Percentiles rank a stretch among this genome's conserved stretches.
phyloP scores from a whole-genome alignment of 768 basidiomycete genomes.

The Tylopilus balloui region DNA sequence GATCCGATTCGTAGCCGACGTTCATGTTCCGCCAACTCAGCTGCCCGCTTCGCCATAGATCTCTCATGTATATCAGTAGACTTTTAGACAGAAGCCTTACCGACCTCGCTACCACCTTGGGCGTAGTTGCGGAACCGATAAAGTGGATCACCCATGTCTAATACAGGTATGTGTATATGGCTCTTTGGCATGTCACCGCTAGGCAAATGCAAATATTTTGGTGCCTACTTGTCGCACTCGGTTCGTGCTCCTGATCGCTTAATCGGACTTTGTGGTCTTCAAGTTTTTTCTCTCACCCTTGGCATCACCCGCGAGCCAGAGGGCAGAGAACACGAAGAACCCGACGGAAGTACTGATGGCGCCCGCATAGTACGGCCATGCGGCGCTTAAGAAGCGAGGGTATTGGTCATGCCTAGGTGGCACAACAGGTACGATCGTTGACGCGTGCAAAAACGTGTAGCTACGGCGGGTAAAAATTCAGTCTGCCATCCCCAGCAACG shows the following conservation, averaged over 20 bases:
- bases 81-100: conserved; percentile 10
- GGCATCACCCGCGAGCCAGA: conserved; percentile 87
- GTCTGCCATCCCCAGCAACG: neutral
- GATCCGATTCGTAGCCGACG: conserved; percentile 19
- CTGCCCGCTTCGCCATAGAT: conserved; percentile 14
- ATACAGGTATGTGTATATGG: conserved; percentile 22
- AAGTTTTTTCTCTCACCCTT: conserved; percentile 51
- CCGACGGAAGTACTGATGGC: conserved; percentile 84
- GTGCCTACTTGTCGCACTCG: neutral
- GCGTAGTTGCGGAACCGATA: neutral
- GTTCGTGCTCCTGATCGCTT: neutral
- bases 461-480: conserved; percentile 35
- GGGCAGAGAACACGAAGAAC: conserved; percentile 78
- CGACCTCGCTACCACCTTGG: neutral
- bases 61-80: conserved; percentile 28
- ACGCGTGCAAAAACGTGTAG: conserved; percentile 67
- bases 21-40: neutral
- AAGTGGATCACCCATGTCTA: conserved; percentile 1
- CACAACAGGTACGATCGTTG: conserved; percentile 79
- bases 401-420: conserved; percentile 95
- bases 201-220: conserved; percentile 7
- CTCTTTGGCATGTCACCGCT: conserved; percentile 8
- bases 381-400: conserved; percentile 90
- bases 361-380: conserved; percentile 93
- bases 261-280: conserved; percentile 35